phyloP scores from a whole-genome alignment of 2,329 filamentous ascomycete genomes.

The Xylariaceae sp. region DNA sequence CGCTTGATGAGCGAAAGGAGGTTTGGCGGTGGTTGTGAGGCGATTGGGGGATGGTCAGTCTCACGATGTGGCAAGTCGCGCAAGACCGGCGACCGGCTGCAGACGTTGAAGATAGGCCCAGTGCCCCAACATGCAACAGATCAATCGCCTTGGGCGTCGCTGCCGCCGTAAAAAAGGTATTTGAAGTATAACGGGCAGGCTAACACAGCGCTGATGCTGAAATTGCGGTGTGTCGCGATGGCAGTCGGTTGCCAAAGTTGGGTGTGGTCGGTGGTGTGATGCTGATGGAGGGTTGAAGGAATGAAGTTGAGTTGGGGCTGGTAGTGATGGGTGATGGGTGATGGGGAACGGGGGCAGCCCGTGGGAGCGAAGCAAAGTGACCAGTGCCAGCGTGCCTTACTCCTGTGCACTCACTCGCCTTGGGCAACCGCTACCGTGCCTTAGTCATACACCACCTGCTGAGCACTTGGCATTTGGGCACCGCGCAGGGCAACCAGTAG shows the following conservation, averaged over 20 bases:
- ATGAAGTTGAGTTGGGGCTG: not conserved
- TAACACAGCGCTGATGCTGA: conserved; percentile 1
- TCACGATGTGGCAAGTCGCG: conserved; percentile 32
- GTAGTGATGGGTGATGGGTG: not conserved
- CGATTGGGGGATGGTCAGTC: conserved; percentile 11
- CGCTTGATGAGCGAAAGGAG: conserved; percentile 3
- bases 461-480: no score
- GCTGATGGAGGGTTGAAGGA: not conserved
- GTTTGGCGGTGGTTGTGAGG: conserved; percentile 4
- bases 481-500: no score
- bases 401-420: no score
- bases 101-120: conserved; percentile 28
- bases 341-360: not conserved
- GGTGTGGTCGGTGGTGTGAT: not conserved
- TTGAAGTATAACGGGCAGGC: not conserved
- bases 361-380: conserved; percentile 8
- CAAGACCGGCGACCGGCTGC: conserved; percentile 34
- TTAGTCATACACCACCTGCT: no score
- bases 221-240: not conserved
- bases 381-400: not conserved
- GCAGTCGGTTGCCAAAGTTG: not conserved
- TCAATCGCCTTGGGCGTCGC: conserved; percentile 11
- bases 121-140: conserved; percentile 30
- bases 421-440: no score
- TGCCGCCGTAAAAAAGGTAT: conserved; percentile 3